Evolutionary conservation across 306 rosid genomes (phyloP).

Genomic region (Medicago arabica): DNA sequence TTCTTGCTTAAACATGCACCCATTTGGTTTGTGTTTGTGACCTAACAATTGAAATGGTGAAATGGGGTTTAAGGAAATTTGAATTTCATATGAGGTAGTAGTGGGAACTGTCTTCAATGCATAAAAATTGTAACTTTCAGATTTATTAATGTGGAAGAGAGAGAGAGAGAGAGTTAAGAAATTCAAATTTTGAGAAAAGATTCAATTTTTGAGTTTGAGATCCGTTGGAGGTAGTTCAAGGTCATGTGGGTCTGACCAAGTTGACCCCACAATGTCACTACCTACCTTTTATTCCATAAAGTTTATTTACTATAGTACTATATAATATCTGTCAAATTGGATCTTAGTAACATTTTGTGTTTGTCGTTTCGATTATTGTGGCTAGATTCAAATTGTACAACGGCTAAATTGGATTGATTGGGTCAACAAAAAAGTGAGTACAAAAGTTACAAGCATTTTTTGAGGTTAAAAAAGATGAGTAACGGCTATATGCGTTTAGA

Average conservation of each 20-base stretch:
- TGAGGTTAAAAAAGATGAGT: constrained; percentile 18
- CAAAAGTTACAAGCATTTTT: constrained; percentile 12
- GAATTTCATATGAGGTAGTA: constrained; percentile 2
- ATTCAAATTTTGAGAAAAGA: constrained; percentile 57
- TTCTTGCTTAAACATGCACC: constrained; percentile 95
- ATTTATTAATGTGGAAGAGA: constrained; percentile 30
- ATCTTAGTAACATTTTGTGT: constrained; percentile 29
- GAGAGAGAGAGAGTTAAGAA: constrained; percentile 14
- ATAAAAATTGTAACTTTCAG: constrained; percentile 38
- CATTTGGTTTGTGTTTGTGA: constrained; percentile 48
- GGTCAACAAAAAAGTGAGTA: constrained; percentile 30
- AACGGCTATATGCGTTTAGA: constrained; percentile 41
- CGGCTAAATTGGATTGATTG: constrained; percentile 39
- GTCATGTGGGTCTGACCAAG: constrained; percentile 10
- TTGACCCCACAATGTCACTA: constrained; percentile 46
- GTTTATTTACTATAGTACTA: neutral
- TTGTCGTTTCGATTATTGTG: constrained; percentile 37
- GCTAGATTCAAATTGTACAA: constrained; percentile 45
- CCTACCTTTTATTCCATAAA: constrained; percentile 22
- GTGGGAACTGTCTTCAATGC: constrained; percentile 47
- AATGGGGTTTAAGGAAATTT: neutral
- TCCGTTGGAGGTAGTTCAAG: constrained; percentile 24
- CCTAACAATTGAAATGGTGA: neutral
- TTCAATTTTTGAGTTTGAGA: constrained; percentile 31
- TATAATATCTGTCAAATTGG: neutral